Evolutionary conservation across 495 filamentous ascomycete species (phyloP), one percentile per base, ranked within the genome.

Genomic region (Choiromyces venosus): DNA sequence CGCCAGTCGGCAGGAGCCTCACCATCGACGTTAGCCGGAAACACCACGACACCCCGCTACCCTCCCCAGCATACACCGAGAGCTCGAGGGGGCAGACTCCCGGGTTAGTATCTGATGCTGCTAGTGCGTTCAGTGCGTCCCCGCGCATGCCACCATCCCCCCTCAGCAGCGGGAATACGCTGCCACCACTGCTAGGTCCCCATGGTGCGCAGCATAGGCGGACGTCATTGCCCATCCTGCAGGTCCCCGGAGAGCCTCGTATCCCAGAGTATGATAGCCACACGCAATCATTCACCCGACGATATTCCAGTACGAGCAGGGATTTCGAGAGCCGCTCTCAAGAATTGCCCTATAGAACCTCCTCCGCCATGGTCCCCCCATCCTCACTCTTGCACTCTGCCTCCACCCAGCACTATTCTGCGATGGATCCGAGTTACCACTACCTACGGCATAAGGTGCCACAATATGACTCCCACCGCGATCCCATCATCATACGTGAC

Each of bases 31-130:
- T 84, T 69, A 82, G 82, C 76, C 76, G 85, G 83, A 66, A 83
- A 82, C 42, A 84, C 87, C 44, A 68, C 12, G 89, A 91, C 71
- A 85, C 87, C 4, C 87, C 90, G 36, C 86, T 93, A 79, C 90
- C 89, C 18, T 93, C 92, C 21, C 91, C 91, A n/a, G 85, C 86
- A 36, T 86, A 84, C 74, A 88, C 87, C 2, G 86, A 88, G 36
- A 83, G 82, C n/a, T 89, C 91, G 66, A 82, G 87, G 78, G 83
- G 87, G 52, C 86, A 87, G 38, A 85, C 90, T 1, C 91, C 90
- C 37, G 92, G 90, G 4, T 86, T 93, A 75, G 84, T 92, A 37
- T 93, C 91, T 2, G 91, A 93, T 79, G 86, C 85, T 72, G 87
- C 88, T 76, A 91, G 89, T 0, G 84, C 86, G n/a, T 88, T 86